Conservation (phyloP, 352 stramenopile species). For the Globisporangium paroecandrum region DNA sequence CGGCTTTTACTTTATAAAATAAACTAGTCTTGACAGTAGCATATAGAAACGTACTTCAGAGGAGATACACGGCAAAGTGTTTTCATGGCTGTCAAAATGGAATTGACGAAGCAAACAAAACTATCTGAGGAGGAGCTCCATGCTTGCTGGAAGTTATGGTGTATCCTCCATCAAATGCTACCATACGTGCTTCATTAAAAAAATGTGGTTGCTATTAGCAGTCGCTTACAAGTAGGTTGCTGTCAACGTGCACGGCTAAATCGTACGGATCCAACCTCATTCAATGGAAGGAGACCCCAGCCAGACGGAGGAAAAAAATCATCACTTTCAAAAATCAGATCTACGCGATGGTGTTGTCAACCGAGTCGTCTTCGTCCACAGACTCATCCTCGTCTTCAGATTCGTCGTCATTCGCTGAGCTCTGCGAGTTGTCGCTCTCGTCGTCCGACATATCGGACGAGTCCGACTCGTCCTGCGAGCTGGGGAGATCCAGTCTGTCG, state of each 20-base stretch:
- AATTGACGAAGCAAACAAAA: background rate
- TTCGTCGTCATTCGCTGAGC: constrained; percentile 14
- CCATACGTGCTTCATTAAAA: background rate
- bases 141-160: background rate
- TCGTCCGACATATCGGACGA: constrained; percentile 3
- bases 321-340: background rate
- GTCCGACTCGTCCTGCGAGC: constrained; percentile 1
- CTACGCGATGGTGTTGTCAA: constrained; percentile 1
- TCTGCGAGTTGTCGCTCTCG: constrained; percentile 10
- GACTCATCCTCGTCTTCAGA: background rate
- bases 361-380: background rate
- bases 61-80: background rate
- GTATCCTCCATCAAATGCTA: background rate
- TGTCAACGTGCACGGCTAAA: background rate
- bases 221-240: background rate
- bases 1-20: too few species aligned
- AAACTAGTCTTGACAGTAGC: too few species aligned
- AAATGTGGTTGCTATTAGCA: background rate
- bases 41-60: background rate
- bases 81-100: too few species aligned
- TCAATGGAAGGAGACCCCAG: background rate
- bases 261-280: background rate
- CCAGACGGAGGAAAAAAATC: background rate
- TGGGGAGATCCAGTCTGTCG: constrained; percentile 11
- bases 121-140: background rate